phyloP scores from a whole-genome alignment of 345 rosid species.

The Odontarrhena argentea region DNA sequence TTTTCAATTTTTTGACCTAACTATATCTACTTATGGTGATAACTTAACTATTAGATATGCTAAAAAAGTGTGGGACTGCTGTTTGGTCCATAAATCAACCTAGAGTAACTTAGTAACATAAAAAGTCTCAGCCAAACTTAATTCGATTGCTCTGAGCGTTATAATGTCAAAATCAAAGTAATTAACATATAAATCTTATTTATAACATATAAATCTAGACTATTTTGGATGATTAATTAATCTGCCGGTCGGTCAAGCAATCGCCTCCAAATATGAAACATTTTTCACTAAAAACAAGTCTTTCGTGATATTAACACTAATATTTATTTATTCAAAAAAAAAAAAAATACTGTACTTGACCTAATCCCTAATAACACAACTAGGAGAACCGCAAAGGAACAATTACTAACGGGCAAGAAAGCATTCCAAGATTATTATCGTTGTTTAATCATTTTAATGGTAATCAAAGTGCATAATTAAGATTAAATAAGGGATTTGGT shows the following conservation, averaged over 20 bases:
- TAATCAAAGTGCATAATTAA: slow-evolving; percentile 13
- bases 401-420: slow-evolving; percentile 24
- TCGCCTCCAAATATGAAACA: slow-evolving; percentile 4
- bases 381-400: slow-evolving; percentile 26
- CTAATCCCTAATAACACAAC: slow-evolving; percentile 32
- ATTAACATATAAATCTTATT: neutral
- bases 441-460: neutral
- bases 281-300: neutral
- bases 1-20: slow-evolving; percentile 7
- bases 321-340: slow-evolving; percentile 6
- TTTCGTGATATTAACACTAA: slow-evolving; percentile 17
- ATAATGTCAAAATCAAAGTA: slow-evolving; percentile 11
- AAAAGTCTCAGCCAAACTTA: neutral
- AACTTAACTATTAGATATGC: slow-evolving; percentile 11
- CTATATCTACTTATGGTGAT: slow-evolving; percentile 1
- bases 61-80: slow-evolving; percentile 14
- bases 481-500: slow-evolving; percentile 27
- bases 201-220: neutral
- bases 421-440: slow-evolving; percentile 17
- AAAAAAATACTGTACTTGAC: slow-evolving; percentile 1
- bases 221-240: too few relatives aligned
- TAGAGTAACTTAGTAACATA: slow-evolving; percentile 18
- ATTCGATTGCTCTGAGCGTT: slow-evolving; percentile 1
- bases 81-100: slow-evolving; percentile 32
- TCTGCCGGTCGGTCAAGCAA: neutral